Evolutionary conservation across 2,329 filamentous ascomycete genomes (phyloP), one percentile per base, ranked within the genome.

Genomic region (Xylaria sp.): DNA sequence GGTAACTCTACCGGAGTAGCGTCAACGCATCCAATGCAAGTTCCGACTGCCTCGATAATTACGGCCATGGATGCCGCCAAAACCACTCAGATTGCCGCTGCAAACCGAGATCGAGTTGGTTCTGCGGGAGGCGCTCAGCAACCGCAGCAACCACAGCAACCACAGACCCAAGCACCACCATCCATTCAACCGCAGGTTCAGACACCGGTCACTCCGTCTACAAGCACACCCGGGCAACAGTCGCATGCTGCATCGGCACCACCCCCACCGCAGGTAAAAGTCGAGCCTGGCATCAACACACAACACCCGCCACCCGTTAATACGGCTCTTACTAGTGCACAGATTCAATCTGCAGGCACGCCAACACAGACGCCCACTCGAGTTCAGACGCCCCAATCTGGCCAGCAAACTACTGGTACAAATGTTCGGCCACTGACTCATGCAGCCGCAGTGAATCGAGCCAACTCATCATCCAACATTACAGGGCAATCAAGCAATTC

Each of bases 311-410:
- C 80, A 1, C 83, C 85, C 9, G 79, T 85, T 51, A 87, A 87
- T 68, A 83, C 84, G 0, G 78, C 81, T 3, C 76, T 86, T 42
- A 78, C 82, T 13, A 1, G 73, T 2, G 70, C 71, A 60, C 78
- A 82, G 45, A 72, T 84, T 66, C 77, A 78, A 25, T 80, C 81
- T 0, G 79, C 78, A 45, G 82, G 82, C 62, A 84, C 84, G 7
- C 84, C 85, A 25, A 85, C 83, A 0, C 84, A 86, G 61, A 78
- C 78, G 20, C 79, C 82, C 3, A 79, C 80, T 9, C 82, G 85
- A 56, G 78, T 84, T 5, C 82, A 83, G 63, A 86, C 85, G 10
- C 83, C 85, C 1, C 85, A 87, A 44, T 74, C 73, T 4, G 70
- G 72, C 9, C 70, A 75, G 65, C 69, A 70, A 68, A 58, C 70